Conservation (phyloP, 352 stramenopile species). For the Globisporangium uncinulatum region DNA sequence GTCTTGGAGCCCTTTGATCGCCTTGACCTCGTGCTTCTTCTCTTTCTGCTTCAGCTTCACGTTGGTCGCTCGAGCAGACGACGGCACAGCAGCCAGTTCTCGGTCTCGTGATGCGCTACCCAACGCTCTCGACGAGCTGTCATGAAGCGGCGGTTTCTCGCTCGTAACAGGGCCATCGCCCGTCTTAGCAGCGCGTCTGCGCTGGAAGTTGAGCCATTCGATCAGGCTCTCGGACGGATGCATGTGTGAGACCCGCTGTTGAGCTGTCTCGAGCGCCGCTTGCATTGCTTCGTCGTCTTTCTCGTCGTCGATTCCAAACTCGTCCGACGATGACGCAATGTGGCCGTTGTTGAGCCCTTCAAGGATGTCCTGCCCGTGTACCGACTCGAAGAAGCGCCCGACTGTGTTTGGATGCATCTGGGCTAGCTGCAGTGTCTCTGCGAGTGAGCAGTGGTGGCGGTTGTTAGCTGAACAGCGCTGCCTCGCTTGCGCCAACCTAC, state of each 20-base stretch:
- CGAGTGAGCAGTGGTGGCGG: background rate
- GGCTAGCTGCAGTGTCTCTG: slow-evolving; percentile 53
- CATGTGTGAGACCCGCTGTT: slow-evolving; percentile 33
- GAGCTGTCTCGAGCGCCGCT: slow-evolving; percentile 21
- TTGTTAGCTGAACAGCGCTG: background rate
- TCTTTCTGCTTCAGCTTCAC: slow-evolving; percentile 39
- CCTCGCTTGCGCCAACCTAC: background rate
- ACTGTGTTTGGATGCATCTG: slow-evolving; percentile 58
- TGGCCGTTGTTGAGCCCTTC: slow-evolving; percentile 52
- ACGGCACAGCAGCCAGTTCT: background rate
- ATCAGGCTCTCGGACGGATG: slow-evolving; percentile 54
- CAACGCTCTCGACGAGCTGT: background rate
- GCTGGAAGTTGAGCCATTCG: slow-evolving; percentile 69
- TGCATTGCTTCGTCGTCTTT: slow-evolving; percentile 35
- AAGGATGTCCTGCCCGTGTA: slow-evolving; percentile 50
- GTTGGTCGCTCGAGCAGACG: background rate
- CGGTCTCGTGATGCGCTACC: background rate
- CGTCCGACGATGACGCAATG: slow-evolving; percentile 37
- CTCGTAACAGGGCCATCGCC: background rate
- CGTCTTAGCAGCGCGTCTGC: slow-evolving; percentile 34
- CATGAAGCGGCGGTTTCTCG: background rate
- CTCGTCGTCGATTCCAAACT: slow-evolving; percentile 31
- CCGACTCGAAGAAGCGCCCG: slow-evolving; percentile 46
- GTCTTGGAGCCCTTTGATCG: slow-evolving; percentile 63
- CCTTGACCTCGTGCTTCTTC: slow-evolving; percentile 61